Evolutionary conservation across 106 monocot genomes (phyloP).

Genomic region (Gastrodia elata): DNA sequence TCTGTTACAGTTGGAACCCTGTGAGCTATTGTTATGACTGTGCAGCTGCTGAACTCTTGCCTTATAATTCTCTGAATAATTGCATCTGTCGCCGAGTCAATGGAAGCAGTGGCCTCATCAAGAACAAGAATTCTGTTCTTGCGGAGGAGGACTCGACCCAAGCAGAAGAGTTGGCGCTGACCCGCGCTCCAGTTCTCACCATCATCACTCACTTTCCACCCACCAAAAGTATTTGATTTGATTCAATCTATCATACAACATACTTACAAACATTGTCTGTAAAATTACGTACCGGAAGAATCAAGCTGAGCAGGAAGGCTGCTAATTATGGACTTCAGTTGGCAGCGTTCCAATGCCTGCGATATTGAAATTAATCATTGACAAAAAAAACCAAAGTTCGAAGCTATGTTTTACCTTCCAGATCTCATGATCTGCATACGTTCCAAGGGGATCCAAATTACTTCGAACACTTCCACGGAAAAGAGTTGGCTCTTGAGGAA

Average conservation of each 20-base stretch:
- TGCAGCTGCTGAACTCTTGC: conserved; percentile 56
- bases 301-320: conserved; percentile 59
- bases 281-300: conserved; percentile 38
- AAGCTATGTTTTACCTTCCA: conserved; percentile 42
- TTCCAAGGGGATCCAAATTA: conserved; percentile 64
- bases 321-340: conserved; percentile 51
- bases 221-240: too few relatives aligned
- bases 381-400: background rate
- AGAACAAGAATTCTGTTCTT: conserved; percentile 69
- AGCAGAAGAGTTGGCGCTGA: conserved; percentile 70
- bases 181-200: conserved; percentile 82
- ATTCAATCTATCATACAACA: too few relatives aligned
- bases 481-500: conserved; percentile 76
- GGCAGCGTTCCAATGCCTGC: conserved; percentile 60
- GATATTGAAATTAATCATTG: background rate
- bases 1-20: conserved; percentile 75
- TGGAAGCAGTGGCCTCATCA: conserved; percentile 81
- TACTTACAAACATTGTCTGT: too few relatives aligned
- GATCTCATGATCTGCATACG: conserved; percentile 51
- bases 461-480: conserved; percentile 58
- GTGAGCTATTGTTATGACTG: conserved; percentile 76
- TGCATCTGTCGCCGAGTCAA: conserved; percentile 72
- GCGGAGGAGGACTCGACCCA: conserved; percentile 48
- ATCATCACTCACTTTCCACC: conserved; percentile 52
- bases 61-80: conserved; percentile 51